Evolutionary conservation across 768 basidiomycete species (phyloP), one percentile per base, ranked within the genome.

Genomic region (Paxillus ammoniavirescens): DNA sequence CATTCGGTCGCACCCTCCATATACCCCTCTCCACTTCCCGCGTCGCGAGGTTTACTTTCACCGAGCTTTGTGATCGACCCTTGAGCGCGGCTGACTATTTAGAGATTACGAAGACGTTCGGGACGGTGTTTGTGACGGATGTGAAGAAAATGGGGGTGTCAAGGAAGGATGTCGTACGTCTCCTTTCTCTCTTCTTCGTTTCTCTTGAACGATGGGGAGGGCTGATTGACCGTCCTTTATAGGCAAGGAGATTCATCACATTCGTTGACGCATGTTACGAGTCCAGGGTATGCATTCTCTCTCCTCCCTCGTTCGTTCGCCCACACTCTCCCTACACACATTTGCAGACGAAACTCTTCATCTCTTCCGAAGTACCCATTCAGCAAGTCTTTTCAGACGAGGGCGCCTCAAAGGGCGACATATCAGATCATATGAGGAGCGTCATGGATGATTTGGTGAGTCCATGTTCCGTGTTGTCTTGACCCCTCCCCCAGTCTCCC

Each of bases 211-310:
- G 53, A 52, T 47, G 15, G 36, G 47, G 10, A 42, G 33, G 37
- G 38, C 38, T 40, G 17, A 14, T 30, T 26, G 1, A 1, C 9
- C 38, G 13, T 18, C 3, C 9, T 37, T 15, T 14, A 45, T 18
- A 91, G 90, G 95, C 95, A 17, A 79, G 97, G 61, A 76, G 97
- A 57, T 98, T 99, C 67, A 99, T 99, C 65, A 95, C 95, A 1
- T 98, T 98, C 68, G 87, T 99, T 61, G 97, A 99, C 75, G 91
- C 93, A 21, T 95, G 93, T 65, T 96, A 96, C 62, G 93, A 96
- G 67, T 93, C 85, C 76, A 91, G 87, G 79, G 87, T 86, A 63
- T 8, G 71, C 55, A 18, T 18, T 18, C 6, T 40, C 8, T n/a
- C 45, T 48, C 26, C 17, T 30, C 13, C 15, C 42, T 31, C 8